A percentile compares a stretch with the other conserved stretches of the same genome.
Evolutionary conservation across 2,329 filamentous ascomycete species (phyloP).

Genomic region (Fusarium ambrosium): DNA sequence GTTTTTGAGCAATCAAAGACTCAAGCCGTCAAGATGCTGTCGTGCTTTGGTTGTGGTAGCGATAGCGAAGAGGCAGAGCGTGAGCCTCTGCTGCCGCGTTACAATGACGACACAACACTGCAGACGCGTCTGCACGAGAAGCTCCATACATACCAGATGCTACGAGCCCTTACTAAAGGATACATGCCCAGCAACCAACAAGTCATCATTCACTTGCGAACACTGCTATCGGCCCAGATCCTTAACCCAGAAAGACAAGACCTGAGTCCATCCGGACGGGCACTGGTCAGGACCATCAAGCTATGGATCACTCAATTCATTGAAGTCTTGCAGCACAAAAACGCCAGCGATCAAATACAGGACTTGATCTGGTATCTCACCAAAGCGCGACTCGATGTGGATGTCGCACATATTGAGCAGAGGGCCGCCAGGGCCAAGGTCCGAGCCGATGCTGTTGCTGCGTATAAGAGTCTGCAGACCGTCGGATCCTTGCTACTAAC

Average conservation of each 20-base stretch:
- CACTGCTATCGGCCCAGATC: constrained; percentile 81
- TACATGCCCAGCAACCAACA: constrained; percentile 96
- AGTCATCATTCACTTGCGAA: constrained; percentile 81
- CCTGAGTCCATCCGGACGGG: constrained; percentile 82
- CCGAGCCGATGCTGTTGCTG: constrained; percentile 52
- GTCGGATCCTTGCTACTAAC: constrained; percentile 87
- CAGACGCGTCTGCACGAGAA: constrained; percentile 88
- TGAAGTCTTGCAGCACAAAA: constrained; percentile 86
- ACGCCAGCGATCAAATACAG: constrained; percentile 86
- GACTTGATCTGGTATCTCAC: constrained; percentile 90
- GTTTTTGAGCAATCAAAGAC: neutral
- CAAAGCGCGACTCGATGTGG: constrained; percentile 72
- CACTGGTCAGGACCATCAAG: constrained; percentile 78
- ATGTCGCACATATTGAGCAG: constrained; percentile 48
- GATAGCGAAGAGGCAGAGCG: constrained; percentile 69
- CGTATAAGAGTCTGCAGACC: constrained; percentile 85
- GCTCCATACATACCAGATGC: constrained; percentile 93
- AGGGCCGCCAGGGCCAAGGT: constrained; percentile 49
- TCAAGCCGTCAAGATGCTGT: constrained; percentile 61
- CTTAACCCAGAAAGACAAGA: constrained; percentile 78
- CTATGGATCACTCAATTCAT: constrained; percentile 85
- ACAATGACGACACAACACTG: constrained; percentile 83
- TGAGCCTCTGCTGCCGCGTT: constrained; percentile 84
- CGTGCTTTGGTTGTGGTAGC: constrained; percentile 74
- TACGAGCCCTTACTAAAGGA: constrained; percentile 83